These are phyloP conservation scores for Casaregolazyma suthepensis DNA, from an alignment of 1,139 yeast genomes.

Conservation along the genomic window DNA sequence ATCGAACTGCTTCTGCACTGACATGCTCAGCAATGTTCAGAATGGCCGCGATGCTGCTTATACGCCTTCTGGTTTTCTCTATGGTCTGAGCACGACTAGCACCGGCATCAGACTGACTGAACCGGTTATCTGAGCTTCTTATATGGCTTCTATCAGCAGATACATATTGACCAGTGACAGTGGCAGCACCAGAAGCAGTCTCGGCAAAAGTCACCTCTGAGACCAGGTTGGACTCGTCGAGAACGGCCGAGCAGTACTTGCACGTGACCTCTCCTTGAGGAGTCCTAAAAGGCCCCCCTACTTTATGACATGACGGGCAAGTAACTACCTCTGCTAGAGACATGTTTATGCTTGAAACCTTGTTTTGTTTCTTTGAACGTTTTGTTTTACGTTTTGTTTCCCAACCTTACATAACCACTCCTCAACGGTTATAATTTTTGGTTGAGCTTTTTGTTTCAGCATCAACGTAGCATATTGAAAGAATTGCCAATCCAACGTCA, in stretches of 20 bases:
- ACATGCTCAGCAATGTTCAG: constrained; percentile 76
- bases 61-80: constrained; percentile 70
- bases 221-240: constrained; percentile 89
- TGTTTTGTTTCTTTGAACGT: neutral
- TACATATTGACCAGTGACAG: constrained; percentile 90
- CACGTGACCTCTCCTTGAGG: constrained; percentile 59
- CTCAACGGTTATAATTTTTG: neutral
- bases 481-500: neutral
- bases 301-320: constrained; percentile 1
- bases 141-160: constrained; percentile 85
- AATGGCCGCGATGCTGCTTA: constrained; percentile 72
- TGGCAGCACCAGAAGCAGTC: constrained; percentile 86
- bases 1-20: constrained; percentile 77
- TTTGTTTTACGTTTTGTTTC: neutral
- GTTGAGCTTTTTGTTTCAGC: neutral
- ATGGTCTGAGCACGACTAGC: constrained; percentile 87
- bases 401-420: neutral
- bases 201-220: constrained; percentile 95
- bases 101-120: constrained; percentile 30
- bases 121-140: constrained; percentile 46
- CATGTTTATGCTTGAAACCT: neutral
- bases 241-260: constrained; percentile 74
- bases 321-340: neutral
- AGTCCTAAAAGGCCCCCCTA: constrained; percentile 9
- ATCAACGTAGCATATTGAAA: neutral